A percentile compares a stretch with the other conserved stretches of the same genome.
Evolutionary conservation across 1,284 basidiomycete genomes (phyloP).

Genomic region (Ganoderma lucidum): DNA sequence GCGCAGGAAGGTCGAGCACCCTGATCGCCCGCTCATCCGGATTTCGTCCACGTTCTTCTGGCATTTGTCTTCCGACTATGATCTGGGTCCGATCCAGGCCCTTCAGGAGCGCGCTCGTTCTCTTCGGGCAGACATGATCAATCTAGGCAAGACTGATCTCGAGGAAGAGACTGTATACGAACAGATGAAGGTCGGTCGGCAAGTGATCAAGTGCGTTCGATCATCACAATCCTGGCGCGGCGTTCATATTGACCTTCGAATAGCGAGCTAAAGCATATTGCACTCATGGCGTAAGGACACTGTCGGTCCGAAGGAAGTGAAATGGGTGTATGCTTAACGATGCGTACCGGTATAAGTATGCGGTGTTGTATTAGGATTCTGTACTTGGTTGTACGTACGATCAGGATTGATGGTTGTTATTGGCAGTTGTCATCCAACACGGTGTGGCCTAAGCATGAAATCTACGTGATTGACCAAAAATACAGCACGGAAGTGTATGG

Average conservation of each 20-base stretch:
- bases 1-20: constrained; percentile 60
- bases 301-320: neutral
- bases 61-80: constrained; percentile 88
- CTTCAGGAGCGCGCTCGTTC: constrained; percentile 56
- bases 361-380: neutral
- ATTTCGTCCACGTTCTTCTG: constrained; percentile 96
- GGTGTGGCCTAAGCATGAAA: neutral
- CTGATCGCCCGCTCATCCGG: constrained; percentile 85
- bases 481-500: constrained; percentile 21
- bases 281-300: constrained; percentile 61
- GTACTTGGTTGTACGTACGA: constrained; percentile 4
- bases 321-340: too few relatives aligned
- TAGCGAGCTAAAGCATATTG: constrained; percentile 86
- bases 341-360: neutral
- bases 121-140: constrained; percentile 48
- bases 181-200: constrained; percentile 86
- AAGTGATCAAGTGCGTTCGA: constrained; percentile 78
- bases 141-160: constrained; percentile 48
- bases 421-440: neutral
- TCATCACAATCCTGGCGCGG: neutral
- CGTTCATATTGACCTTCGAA: constrained; percentile 13
- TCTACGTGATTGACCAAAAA: constrained; percentile 3
- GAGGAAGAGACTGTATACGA: constrained; percentile 63
- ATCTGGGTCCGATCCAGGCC: constrained; percentile 68
- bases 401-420: neutral